Evolutionary conservation across 257 asterid species (phyloP).

Genomic region (Jacaranda copaia): DNA sequence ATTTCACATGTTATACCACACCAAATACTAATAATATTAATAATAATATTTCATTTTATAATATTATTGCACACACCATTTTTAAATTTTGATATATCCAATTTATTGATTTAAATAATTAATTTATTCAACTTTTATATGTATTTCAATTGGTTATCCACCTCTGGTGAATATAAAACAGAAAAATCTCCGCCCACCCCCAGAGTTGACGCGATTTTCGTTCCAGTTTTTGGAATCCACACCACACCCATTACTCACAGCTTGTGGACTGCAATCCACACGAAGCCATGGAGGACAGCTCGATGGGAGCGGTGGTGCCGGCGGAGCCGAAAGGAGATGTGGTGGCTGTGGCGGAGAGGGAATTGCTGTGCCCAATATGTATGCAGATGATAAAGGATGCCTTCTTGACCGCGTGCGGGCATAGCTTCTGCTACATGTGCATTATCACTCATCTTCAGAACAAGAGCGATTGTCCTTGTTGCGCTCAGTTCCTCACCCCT

Average conservation of each 20-base stretch:
- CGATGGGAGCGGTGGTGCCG: conserved; percentile 51
- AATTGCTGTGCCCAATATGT: conserved; percentile 75
- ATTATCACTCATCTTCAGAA: conserved; percentile 80
- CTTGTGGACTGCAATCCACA: not conserved
- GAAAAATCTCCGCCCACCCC: not conserved
- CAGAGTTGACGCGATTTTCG: not conserved
- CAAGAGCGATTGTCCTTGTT: conserved; percentile 87
- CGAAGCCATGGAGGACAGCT: conserved; percentile 50
- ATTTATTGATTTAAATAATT: too few relatives aligned
- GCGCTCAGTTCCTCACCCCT: conserved; percentile 68
- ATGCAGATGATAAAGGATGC: conserved; percentile 83
- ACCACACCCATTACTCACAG: not conserved
- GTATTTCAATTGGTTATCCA: too few relatives aligned
- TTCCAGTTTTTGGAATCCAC: conserved; percentile 7
- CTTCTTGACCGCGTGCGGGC: conserved; percentile 79
- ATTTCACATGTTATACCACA: too few relatives aligned
- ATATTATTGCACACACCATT: too few relatives aligned
- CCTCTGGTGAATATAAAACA: not conserved
- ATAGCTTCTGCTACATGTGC: conserved; percentile 91
- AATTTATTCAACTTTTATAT: too few relatives aligned
- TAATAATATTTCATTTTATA: too few relatives aligned
- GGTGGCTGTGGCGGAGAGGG: conserved; percentile 55
- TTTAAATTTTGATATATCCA: too few relatives aligned
- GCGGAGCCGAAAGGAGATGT: conserved; percentile 33
- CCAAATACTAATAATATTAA: too few relatives aligned